Evolutionary conservation across 2,329 filamentous ascomycete species (phyloP).

Genomic region (Penicillium sp.): DNA sequence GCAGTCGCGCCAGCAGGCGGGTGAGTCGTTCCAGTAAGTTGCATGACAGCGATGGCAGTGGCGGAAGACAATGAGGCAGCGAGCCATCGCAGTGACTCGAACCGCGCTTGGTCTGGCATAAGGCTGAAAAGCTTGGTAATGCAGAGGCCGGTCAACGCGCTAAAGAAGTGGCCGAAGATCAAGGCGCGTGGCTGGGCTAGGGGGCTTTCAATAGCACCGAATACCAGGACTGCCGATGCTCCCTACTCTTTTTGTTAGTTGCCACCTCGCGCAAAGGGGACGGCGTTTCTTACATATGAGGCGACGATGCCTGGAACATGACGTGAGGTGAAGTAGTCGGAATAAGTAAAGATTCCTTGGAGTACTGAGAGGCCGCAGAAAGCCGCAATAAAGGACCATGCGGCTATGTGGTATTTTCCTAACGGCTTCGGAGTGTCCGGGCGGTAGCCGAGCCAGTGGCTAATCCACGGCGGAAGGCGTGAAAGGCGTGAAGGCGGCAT

Average conservation of each 20-base stretch:
- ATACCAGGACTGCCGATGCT: conserved; percentile 34
- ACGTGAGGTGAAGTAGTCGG: conserved; percentile 25
- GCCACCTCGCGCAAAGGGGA: background rate
- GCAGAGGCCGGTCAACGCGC: conserved; percentile 31
- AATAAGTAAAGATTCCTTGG: conserved; percentile 29
- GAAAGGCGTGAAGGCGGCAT: conserved; percentile 23
- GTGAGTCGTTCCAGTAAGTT: conserved; percentile 34
- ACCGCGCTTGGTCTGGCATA: conserved; percentile 31
- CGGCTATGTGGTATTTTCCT: conserved; percentile 20
- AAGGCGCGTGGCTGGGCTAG: conserved; percentile 35
- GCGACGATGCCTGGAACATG: conserved; percentile 29
- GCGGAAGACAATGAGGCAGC: conserved; percentile 33
- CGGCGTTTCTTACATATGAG: conserved; percentile 23
- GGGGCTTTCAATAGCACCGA: conserved; percentile 33
- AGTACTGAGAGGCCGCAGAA: conserved; percentile 28
- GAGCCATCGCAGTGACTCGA: conserved; percentile 31
- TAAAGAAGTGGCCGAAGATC: conserved; percentile 35
- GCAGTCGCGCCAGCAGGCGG: conserved; percentile 37
- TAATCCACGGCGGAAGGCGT: conserved; percentile 27
- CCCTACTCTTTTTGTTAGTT: conserved; percentile 17
- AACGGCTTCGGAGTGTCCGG: conserved; percentile 24
- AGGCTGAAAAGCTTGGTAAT: conserved; percentile 35
- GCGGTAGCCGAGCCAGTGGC: conserved; percentile 32
- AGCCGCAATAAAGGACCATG: conserved; percentile 29
- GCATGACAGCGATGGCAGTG: conserved; percentile 32